Conservation (phyloP, 1,139 yeast species). For the Magnusiomyces magnusii region DNA sequence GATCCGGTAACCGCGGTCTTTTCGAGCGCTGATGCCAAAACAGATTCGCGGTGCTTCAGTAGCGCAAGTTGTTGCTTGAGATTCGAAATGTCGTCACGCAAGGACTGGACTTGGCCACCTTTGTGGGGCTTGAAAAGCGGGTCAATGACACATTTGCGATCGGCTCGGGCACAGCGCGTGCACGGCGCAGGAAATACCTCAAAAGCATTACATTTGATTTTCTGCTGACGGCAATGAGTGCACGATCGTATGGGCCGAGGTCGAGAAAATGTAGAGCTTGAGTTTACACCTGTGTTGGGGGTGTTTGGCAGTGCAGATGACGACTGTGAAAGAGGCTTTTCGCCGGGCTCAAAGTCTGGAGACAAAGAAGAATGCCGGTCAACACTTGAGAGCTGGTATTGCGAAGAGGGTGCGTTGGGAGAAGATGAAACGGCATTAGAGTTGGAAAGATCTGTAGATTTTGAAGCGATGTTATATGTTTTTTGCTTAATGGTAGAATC, state of each 20-base stretch:
- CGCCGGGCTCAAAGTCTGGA: background rate
- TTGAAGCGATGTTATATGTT: background rate
- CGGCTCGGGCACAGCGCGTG: constrained; percentile 72
- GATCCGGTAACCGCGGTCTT: constrained; percentile 19
- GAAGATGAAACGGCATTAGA: too few relatives aligned
- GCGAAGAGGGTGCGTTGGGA: background rate
- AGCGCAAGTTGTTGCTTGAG: constrained; percentile 69
- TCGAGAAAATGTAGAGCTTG: background rate
- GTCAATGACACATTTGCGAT: constrained; percentile 76
- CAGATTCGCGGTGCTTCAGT: constrained; percentile 49
- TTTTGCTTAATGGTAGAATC: background rate
- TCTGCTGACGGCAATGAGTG: constrained; percentile 91
- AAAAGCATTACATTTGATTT: constrained; percentile 86
- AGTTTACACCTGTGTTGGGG: background rate
- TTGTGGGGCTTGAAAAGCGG: constrained; percentile 88
- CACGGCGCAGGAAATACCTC: constrained; percentile 80
- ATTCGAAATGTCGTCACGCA: constrained; percentile 79
- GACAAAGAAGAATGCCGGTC: background rate
- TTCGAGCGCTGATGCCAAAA: constrained; percentile 22
- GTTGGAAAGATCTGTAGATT: background rate
- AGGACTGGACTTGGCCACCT: constrained; percentile 80
- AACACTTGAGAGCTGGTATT: background rate
- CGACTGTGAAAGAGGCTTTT: background rate
- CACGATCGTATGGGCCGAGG: constrained; percentile 81
- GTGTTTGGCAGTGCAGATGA: background rate